These are phyloP conservation scores for Phoma sp. DNA, from an alignment of 2,329 filamentous ascomycete species.

Conservation along the genomic window DNA sequence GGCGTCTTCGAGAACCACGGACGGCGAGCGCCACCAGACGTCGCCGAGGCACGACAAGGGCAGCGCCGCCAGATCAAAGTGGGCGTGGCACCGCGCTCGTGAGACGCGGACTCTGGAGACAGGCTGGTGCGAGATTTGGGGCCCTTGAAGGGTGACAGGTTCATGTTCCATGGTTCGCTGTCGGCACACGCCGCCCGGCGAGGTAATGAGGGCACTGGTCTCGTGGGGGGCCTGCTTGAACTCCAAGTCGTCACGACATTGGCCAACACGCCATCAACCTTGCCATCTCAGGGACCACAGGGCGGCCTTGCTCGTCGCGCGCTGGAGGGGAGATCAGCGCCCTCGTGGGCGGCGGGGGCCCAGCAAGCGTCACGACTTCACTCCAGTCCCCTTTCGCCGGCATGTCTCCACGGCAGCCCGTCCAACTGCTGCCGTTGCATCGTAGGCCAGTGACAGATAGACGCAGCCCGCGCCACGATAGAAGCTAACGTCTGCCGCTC, in stretches of 20 bases:
- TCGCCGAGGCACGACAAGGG: conserved; percentile 4
- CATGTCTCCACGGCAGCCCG: conserved; percentile 10
- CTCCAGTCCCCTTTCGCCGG: conserved; percentile 7
- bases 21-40: conserved; percentile 12
- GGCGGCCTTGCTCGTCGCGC: conserved; percentile 9
- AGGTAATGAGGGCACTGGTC: neutral
- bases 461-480: conserved; percentile 5
- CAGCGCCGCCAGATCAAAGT: neutral
- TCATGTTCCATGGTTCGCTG: conserved; percentile 18
- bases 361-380: conserved; percentile 5
- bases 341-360: conserved; percentile 13
- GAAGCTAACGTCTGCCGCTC: conserved; percentile 7
- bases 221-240: conserved; percentile 8
- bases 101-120: neutral
- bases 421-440: conserved; percentile 16
- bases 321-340: conserved; percentile 2
- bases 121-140: neutral
- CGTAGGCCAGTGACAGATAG: conserved; percentile 11
- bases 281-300: conserved; percentile 9
- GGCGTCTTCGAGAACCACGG: conserved; percentile 4
- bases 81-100: conserved; percentile 4
- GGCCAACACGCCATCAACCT: conserved; percentile 18
- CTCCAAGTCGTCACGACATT: conserved; percentile 15
- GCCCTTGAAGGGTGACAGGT: conserved; percentile 10
- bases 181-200: conserved; percentile 11